A percentile compares a stretch with the other conserved stretches of the same genome.
Evolutionary conservation across 2,329 filamentous ascomycete genomes (phyloP).

Genomic region (Botrytis paeoniae): DNA sequence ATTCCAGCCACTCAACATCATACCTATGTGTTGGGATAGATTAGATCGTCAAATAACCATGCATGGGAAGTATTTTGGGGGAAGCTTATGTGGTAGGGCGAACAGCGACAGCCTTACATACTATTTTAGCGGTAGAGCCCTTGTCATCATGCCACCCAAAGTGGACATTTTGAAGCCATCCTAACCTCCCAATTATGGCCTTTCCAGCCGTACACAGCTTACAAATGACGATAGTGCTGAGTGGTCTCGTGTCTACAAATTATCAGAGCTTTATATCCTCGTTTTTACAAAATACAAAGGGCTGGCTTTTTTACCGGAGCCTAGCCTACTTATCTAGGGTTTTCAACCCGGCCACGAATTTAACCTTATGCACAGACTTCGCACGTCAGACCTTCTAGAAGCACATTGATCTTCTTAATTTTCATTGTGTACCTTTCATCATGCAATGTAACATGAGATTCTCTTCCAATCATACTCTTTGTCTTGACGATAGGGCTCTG

Average conservation of each 20-base stretch:
- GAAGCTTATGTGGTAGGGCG: not conserved
- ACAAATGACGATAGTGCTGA: not conserved
- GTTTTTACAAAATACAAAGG: not conserved
- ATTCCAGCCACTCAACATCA: not conserved
- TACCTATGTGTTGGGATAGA: not conserved
- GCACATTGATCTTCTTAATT: not conserved
- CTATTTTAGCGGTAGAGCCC: not conserved
- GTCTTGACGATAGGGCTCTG: not conserved
- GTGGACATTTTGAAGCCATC: not conserved
- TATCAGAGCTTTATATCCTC: too few species aligned
- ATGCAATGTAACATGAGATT: not conserved
- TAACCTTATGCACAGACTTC: not conserved
- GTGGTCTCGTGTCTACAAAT: not conserved
- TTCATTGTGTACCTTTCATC: not conserved
- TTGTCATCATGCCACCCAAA: not conserved
- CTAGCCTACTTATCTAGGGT: not conserved
- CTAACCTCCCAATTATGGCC: not conserved
- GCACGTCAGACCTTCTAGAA: not conserved
- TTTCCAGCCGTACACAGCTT: not conserved
- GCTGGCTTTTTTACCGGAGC: not conserved
- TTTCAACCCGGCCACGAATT: not conserved
- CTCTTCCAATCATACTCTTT: not conserved
- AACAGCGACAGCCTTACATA: not conserved
- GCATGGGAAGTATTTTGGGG: not conserved
- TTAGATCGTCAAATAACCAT: not conserved